Conservation (phyloP, 345 rosid genomes). For the Syzygium aromaticum region DNA sequence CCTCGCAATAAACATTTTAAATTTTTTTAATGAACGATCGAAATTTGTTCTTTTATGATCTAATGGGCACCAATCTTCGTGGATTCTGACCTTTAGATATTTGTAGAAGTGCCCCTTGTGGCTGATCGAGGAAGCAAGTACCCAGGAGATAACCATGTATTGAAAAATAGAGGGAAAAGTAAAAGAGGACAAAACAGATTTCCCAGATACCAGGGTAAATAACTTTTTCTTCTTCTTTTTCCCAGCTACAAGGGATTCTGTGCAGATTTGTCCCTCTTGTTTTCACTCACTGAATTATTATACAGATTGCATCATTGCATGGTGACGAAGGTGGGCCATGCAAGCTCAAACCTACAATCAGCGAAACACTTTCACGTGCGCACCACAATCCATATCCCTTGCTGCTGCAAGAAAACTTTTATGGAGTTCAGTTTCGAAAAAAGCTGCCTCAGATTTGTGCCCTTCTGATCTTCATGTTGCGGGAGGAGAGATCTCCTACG, state of each 20-base stretch:
- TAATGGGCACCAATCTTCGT: background rate
- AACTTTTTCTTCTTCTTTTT: background rate
- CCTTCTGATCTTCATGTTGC: background rate
- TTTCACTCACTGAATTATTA: background rate
- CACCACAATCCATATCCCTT: conserved; percentile 8
- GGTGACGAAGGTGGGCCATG: background rate
- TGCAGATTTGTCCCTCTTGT: background rate
- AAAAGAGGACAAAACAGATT: background rate
- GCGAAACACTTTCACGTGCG: conserved; percentile 10
- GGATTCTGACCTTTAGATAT: background rate
- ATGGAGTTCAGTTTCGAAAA: background rate
- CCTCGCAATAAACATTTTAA: background rate
- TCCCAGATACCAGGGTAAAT: background rate
- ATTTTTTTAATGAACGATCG: too few species aligned
- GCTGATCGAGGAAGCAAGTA: background rate
- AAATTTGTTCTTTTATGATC: background rate
- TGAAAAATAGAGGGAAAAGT: background rate
- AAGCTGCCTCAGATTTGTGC: background rate
- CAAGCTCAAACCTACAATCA: background rate
- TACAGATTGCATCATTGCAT: background rate
- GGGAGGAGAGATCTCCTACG: background rate
- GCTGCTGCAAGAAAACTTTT: background rate
- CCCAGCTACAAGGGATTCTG: background rate
- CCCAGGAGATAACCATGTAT: background rate
- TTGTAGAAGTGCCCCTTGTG: background rate